phyloP scores from a whole-genome alignment of 1,284 basidiomycete species.

The Spongispora temasekensis region DNA sequence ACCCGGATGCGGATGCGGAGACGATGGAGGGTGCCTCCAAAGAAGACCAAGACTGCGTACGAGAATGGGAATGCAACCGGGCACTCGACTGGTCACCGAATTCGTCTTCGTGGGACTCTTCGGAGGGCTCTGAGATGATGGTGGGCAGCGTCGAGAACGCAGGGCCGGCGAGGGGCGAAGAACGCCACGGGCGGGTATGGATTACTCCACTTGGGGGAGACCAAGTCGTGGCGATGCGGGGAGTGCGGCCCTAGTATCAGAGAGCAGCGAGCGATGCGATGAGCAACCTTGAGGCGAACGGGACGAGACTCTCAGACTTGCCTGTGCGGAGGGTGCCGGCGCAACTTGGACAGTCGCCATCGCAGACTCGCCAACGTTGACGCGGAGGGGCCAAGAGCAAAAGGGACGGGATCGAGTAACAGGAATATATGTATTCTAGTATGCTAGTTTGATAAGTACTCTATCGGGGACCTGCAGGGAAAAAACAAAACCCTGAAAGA shows the following conservation, averaged over 20 bases:
- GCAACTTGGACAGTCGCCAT: conserved; percentile 8
- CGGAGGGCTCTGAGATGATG: conserved; percentile 20
- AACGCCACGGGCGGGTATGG: conserved; percentile 30
- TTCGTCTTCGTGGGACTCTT: conserved; percentile 15
- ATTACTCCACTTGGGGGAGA: conserved; percentile 8
- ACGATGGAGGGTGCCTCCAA: conserved; percentile 11
- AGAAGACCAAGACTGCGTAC: conserved; percentile 18
- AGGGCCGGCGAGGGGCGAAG: conserved; percentile 30
- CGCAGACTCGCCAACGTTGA: neutral
- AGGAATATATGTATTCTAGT: neutral
- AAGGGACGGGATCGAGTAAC: neutral
- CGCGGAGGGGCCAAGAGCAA: neutral
- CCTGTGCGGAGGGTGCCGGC: conserved; percentile 10
- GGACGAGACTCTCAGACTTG: conserved; percentile 12
- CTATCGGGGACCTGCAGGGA: conserved; percentile 7
- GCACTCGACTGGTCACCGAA: neutral
- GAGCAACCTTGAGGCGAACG: neutral
- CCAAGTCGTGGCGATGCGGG: conserved; percentile 15
- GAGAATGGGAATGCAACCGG: conserved; percentile 1
- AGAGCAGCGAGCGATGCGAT: neutral
- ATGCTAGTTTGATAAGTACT: conserved; percentile 4
- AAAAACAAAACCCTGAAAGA: conserved; percentile 2
- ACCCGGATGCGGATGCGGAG: conserved; percentile 13
- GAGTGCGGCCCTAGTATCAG: conserved; percentile 20
- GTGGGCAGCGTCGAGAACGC: conserved; percentile 29